These are phyloP conservation scores for Kalmusia sp. DNA, from an alignment of 2,329 filamentous ascomycete genomes.

Conservation along the genomic window DNA sequence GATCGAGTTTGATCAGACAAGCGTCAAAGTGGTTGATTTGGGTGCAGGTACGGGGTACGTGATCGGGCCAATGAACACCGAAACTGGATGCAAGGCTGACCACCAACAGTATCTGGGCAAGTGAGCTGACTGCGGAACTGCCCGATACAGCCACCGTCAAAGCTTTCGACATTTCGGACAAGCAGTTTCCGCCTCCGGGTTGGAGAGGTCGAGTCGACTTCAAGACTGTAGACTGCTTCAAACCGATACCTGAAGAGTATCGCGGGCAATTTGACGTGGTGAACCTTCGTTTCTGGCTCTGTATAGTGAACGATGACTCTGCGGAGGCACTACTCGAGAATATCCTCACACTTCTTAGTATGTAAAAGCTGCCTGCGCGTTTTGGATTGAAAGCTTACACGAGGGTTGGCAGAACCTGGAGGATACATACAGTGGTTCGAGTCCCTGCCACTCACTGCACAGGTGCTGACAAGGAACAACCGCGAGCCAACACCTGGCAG, in stretches of 20 bases:
- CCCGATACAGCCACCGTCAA: constrained; percentile 10
- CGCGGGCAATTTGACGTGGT: constrained; percentile 39
- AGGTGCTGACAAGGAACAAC: neutral
- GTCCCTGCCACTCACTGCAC: constrained; percentile 4
- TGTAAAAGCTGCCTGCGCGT: neutral
- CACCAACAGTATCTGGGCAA: constrained; percentile 11
- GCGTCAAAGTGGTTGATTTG: constrained; percentile 16
- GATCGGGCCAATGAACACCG: neutral
- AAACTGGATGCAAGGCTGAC: neutral
- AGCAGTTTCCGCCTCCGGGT: constrained; percentile 29
- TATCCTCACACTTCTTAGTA: constrained; percentile 37
- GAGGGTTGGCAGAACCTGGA: constrained; percentile 15
- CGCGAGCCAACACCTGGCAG: constrained; percentile 9
- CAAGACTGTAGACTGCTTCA: constrained; percentile 31
- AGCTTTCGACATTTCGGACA: constrained; percentile 36
- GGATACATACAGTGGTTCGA: constrained; percentile 23
- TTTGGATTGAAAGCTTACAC: neutral
- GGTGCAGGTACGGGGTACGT: constrained; percentile 19
- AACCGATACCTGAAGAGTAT: constrained; percentile 35
- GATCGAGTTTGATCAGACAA: constrained; percentile 1
- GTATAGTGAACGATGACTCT: constrained; percentile 30
- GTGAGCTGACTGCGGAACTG: constrained; percentile 8
- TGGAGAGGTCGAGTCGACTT: constrained; percentile 16
- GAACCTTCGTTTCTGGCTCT: constrained; percentile 35
- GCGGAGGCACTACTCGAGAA: constrained; percentile 29